A percentile compares a stretch with the other conserved stretches of the same genome.
Evolutionary conservation across 106 monocot genomes (phyloP).

Genomic region (Allium fistulosum): DNA sequence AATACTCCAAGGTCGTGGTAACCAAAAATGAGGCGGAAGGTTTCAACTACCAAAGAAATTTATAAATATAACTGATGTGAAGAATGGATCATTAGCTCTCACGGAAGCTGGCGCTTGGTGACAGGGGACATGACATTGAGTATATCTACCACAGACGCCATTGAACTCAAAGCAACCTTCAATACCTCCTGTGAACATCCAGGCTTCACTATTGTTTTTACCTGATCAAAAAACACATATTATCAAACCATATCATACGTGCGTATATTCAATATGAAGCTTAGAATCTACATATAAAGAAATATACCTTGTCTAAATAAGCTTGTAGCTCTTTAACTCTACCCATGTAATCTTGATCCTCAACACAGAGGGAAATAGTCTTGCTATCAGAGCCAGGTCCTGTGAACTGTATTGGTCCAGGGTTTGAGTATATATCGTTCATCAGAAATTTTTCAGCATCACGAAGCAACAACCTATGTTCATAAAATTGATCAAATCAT

Average conservation of each 20-base stretch:
- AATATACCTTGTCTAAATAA: constrained; percentile 52
- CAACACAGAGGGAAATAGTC: constrained; percentile 36
- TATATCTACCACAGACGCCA: constrained; percentile 37
- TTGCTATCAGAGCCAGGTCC: constrained; percentile 52
- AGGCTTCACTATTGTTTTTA: constrained; percentile 32
- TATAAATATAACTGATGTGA: too few species aligned
- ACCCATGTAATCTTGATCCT: constrained; percentile 81
- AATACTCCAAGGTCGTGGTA: too few species aligned
- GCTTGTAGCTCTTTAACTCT: constrained; percentile 52
- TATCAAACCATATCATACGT: background rate
- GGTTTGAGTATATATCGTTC: constrained; percentile 57
- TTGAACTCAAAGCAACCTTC: constrained; percentile 44
- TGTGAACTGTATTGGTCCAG: constrained; percentile 57
- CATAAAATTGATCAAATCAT: background rate
- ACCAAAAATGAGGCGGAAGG: too few species aligned
- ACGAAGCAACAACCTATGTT: constrained; percentile 32
- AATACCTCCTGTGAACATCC: constrained; percentile 50
- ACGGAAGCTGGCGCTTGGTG: constrained; percentile 4
- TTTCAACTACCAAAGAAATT: too few species aligned
- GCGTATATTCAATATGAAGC: too few species aligned
- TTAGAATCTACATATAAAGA: background rate
- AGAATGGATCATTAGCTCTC: background rate
- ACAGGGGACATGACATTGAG: constrained; percentile 30
- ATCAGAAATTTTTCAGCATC: constrained; percentile 49
- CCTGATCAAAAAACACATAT: constrained; percentile 13